Evolutionary conservation across 352 stramenopile species (phyloP), one percentile per base, ranked within the genome.

Genomic region (Globisporangium okanoganense): DNA sequence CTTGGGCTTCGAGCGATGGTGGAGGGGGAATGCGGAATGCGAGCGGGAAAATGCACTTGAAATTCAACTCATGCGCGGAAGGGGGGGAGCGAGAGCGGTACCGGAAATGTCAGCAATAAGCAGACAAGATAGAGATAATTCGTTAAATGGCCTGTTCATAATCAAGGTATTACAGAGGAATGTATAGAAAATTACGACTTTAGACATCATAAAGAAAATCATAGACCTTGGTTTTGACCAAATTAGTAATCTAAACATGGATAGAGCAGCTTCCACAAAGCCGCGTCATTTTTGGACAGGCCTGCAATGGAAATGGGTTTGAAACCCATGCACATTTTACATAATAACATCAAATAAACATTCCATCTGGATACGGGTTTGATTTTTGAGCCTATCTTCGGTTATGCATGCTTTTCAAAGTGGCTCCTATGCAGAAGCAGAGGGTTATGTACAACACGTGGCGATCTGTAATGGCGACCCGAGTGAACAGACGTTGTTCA

Each of bases 1-100:
- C 45, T 52, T 25, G 13, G 20, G 47, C 25, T 38, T 10, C 29
- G 13, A 45, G 24, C 36, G 36, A 41, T 41, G 27, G 47, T 16
- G 47, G 16, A 29, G 45, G 58, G 47, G 36, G 52, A 58, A 58
- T 58, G 52, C 36, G 52, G 52, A 58, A 58, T 58, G 52, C 52
- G 35, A 36, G 52, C 36, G 22, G 52, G 52, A 58, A 58, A 58
- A 49, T 41, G 36, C 55, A 52, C 38, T 61, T 61, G 56, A 61
- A 54, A 54, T 61, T 61, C 41, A 20, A 36, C 47, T 24, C 43
- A 22, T 22, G 13, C 4, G 2, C 3, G 25, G 8, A 38, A 52
- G 35, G 25, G 47, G 47, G 47, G 47, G 25, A 36, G 47, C 16
- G 5, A 36, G 8, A 36, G 13, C 47, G 36, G 14, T 16, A 13